A percentile compares a stretch with the other conserved stretches of the same genome.
These are phyloP conservation scores for Aspergillus quadrilineatus DNA, from an alignment of 2,329 filamentous ascomycete species.

Conservation along the genomic window DNA sequence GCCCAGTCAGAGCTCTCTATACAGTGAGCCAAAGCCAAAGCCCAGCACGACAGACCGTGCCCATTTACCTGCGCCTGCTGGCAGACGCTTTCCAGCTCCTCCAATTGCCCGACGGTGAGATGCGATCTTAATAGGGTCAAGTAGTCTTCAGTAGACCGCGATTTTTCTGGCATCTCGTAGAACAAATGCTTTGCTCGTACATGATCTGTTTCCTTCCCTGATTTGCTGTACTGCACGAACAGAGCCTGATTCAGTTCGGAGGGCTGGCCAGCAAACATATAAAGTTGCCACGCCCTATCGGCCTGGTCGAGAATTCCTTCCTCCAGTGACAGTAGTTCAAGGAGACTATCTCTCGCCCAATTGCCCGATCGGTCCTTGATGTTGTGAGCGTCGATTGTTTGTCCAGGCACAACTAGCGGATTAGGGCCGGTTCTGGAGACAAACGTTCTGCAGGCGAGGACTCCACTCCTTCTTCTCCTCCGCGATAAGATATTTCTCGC, in stretches of 20 bases:
- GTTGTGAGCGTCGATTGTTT: neutral
- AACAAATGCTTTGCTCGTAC: conserved; percentile 50
- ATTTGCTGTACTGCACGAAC: conserved; percentile 43
- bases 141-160: conserved; percentile 47
- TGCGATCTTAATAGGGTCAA: conserved; percentile 46
- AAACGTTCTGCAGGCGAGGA: conserved; percentile 28
- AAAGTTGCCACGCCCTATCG: conserved; percentile 47
- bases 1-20: conserved; percentile 35
- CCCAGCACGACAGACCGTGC: conserved; percentile 30
- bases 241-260: conserved; percentile 27
- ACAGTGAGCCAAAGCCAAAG: conserved; percentile 32
- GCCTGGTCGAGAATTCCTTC: conserved; percentile 21
- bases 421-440: conserved; percentile 22
- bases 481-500: conserved; percentile 26
- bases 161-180: conserved; percentile 35
- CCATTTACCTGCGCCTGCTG: conserved; percentile 35
- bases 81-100: conserved; percentile 44
- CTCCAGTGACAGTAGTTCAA: conserved; percentile 23
- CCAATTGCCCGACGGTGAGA: conserved; percentile 38
- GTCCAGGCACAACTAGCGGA: conserved; percentile 6
- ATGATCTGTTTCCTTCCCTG: conserved; percentile 38
- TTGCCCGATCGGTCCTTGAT: neutral
- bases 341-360: conserved; percentile 20
- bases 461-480: conserved; percentile 27
- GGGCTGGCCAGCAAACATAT: conserved; percentile 32